Base-by-base conservation (phyloP, 2,329 filamentous ascomycete species). In the Diaporthe citrichinensis region DNA sequence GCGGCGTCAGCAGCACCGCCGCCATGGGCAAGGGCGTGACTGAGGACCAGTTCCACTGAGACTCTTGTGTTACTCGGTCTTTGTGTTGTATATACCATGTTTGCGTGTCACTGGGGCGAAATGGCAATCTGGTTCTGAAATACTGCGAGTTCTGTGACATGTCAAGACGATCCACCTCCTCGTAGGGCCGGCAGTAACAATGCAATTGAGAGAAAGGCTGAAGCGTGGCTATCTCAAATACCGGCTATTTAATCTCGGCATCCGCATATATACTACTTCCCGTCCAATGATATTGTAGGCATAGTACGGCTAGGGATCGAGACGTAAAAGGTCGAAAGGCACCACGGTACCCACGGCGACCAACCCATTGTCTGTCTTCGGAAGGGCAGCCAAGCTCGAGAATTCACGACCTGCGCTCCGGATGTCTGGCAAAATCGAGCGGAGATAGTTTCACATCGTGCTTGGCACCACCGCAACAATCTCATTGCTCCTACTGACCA, bases 21-120 rank as follows among this genome's bases (percentile, higher is more conserved):
- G 97, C 97, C 28, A 99, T 99, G 97, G 97, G 96, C 46, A 95
- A 95, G 87, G 97, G 97, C 76, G 97, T 99, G 76, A 99, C 97
- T 1, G 97, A 99, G 88, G 96, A 98, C 82, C 97, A 99, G 87
- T 99, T 99, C 85, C 93, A 95, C 77, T 88, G 71, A 72, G 20
- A 8, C 10, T 2, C 2, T 23, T 53, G 1, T 55, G 25, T 62
- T 39, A 6, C 14, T 2, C 20, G 1, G 10, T n/a, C 12, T 15
- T 20, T 25, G 10, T 25, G 10, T 41, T 20, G 20, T 55, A 34
- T 31, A 41, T 25, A 41, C 34, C 34, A 55, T 34, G 31, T 39
- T 3, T 68, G 46, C 14, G 28, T 53, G 46, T 39, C 28, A 14
- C 3, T 53, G 36, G 31, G 46, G 46, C 62, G 62, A 28, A 39